These are phyloP conservation scores for Rhizophagus clarus DNA, from an alignment of 192 early-diverging fungal genomes.

Conservation along the genomic window DNA sequence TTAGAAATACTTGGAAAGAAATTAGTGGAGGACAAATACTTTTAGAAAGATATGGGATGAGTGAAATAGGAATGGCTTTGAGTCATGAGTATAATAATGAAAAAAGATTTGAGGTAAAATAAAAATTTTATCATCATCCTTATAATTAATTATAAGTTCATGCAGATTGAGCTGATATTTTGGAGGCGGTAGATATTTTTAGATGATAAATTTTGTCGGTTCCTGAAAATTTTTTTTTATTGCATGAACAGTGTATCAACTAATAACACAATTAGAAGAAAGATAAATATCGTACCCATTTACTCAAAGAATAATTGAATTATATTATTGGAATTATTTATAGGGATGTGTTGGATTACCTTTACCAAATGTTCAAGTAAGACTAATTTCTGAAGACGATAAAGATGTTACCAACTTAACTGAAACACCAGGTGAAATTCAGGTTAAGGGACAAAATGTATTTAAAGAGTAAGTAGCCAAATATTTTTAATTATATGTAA, in stretches of 20 bases:
- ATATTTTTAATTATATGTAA: neutral
- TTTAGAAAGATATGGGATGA: conserved; percentile 89
- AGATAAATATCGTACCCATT: neutral
- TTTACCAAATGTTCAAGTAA: conserved; percentile 66
- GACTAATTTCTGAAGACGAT: conserved; percentile 56
- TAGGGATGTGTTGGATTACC: conserved; percentile 76
- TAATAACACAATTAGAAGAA: no score
- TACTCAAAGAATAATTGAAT: conserved; percentile 4
- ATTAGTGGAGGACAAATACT: conserved; percentile 71
- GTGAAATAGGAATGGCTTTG: conserved; percentile 90
- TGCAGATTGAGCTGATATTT: no score
- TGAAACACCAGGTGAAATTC: conserved; percentile 67
- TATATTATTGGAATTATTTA: neutral
- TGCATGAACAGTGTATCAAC: no score
- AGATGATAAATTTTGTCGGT: no score
- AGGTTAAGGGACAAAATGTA: conserved; percentile 72
- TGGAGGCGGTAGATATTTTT: no score
- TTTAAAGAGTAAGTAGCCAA: conserved; percentile 60
- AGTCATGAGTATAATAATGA: conserved; percentile 53
- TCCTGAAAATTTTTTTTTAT: no score
- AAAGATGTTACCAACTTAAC: conserved; percentile 51
- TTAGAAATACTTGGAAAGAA: conserved; percentile 70
- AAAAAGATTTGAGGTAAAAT: conserved; percentile 40
- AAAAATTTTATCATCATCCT: neutral
- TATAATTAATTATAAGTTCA: no score